phyloP scores from a whole-genome alignment of 176 grass and related monocot species.

The Cenchrus purpureus region DNA sequence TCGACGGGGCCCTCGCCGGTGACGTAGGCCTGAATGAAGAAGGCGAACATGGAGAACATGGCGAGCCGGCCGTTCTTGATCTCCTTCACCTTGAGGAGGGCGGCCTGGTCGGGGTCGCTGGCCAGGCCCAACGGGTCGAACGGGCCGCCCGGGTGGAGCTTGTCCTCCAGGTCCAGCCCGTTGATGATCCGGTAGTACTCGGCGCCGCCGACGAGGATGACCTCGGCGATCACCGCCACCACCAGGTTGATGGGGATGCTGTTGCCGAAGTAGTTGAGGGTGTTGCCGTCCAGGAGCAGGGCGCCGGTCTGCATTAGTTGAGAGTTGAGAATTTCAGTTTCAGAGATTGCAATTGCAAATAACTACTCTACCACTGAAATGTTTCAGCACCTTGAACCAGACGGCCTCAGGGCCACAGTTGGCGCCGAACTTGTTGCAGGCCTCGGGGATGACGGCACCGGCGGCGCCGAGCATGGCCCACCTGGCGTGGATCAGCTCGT shows the following conservation, averaged over 20 bases:
- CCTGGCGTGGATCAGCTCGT: slow-evolving; percentile 93
- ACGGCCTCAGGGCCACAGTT: slow-evolving; percentile 97
- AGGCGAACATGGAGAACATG: slow-evolving; percentile 95
- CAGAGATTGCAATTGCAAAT: background rate
- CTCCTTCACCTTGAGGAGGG: slow-evolving; percentile 96
- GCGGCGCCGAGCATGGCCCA: slow-evolving; percentile 99
- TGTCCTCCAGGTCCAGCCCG: slow-evolving; percentile 88
- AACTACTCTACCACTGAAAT: background rate
- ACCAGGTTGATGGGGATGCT: slow-evolving; percentile 97
- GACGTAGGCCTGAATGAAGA: slow-evolving; percentile 99
- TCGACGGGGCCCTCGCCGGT: slow-evolving; percentile 94
- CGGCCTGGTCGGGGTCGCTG: slow-evolving; percentile 86
- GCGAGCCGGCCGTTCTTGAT: slow-evolving; percentile 97
- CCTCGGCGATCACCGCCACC: slow-evolving; percentile 72
- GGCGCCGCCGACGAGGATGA: slow-evolving; percentile 87
- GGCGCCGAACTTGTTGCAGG: slow-evolving; percentile 92
- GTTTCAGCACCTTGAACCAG: slow-evolving; percentile 84
- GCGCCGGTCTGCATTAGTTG: slow-evolving; percentile 73
- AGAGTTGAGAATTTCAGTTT: background rate
- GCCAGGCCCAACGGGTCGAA: slow-evolving; percentile 84
- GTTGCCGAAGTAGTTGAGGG: slow-evolving; percentile 93
- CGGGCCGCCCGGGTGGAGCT: slow-evolving; percentile 89
- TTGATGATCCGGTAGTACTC: slow-evolving; percentile 99
- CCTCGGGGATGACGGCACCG: slow-evolving; percentile 93
- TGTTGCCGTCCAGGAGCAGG: slow-evolving; percentile 95